Conservation (phyloP, 2,329 filamentous ascomycete genomes). For the Cercospora janseana region DNA sequence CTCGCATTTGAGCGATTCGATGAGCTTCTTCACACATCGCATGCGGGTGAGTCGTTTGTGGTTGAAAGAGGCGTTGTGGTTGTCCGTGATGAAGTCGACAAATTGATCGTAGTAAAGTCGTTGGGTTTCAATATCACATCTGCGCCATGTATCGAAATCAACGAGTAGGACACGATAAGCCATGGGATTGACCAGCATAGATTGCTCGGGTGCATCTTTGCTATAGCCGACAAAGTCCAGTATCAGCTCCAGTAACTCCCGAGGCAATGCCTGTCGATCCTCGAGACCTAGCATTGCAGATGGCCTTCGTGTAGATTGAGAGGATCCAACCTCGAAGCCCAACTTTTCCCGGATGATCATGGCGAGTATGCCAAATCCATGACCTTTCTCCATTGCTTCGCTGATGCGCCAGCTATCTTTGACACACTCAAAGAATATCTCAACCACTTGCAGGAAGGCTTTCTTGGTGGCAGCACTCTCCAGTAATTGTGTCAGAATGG, state of each 20-base stretch:
- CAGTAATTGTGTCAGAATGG: constrained; percentile 78
- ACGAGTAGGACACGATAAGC: constrained; percentile 90
- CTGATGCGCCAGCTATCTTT: constrained; percentile 95
- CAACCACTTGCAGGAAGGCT: constrained; percentile 71
- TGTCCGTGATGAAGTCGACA: constrained; percentile 79
- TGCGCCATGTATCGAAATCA: constrained; percentile 90
- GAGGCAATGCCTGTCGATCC: constrained; percentile 53
- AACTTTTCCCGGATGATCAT: constrained; percentile 82
- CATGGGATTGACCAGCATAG: constrained; percentile 91
- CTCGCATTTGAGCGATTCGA: constrained; percentile 88
- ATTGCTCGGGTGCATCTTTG: constrained; percentile 73
- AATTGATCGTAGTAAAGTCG: constrained; percentile 93
- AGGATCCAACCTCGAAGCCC: constrained; percentile 46
- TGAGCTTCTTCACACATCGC: constrained; percentile 84
- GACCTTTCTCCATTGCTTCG: constrained; percentile 95
- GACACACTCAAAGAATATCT: constrained; percentile 81
- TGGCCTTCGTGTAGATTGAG: constrained; percentile 29
- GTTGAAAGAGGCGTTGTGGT: constrained; percentile 91
- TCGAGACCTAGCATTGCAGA: constrained; percentile 33
- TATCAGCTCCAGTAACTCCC: constrained; percentile 69
- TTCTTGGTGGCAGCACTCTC: constrained; percentile 71
- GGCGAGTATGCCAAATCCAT: constrained; percentile 85
- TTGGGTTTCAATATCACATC: constrained; percentile 72
- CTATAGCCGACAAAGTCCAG: constrained; percentile 88
- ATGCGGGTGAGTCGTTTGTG: constrained; percentile 81